Base-by-base conservation (phyloP, 2,329 filamentous ascomycete genomes). In the Aspergillus oerlinghausenensis region DNA sequence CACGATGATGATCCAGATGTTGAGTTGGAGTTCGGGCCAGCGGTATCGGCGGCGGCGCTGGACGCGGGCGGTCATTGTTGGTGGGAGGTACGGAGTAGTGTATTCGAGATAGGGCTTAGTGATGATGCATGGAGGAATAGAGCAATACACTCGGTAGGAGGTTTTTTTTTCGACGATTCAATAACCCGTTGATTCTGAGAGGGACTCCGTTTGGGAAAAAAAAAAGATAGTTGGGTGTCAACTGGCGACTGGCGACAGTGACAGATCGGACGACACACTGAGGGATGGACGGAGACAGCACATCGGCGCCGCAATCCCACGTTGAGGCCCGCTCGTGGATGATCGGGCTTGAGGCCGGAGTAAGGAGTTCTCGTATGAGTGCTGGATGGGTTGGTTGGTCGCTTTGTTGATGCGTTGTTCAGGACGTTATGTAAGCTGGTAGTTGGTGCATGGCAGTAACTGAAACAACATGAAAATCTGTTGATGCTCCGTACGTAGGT, bases 21-120 rank as follows among this genome's bases (percentile, higher is more conserved):
- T 86, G 62, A 88, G 78, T 65, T 86, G 84, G 50, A 82, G 75
- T 70, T 87, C 84, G 2, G 84, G 84, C 84, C 84, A 88, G 74
- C 80, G 82, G 75, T 86, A 87, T 65, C 80, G 73, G 21, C 75
- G 73, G 29, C 70, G 71, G 49, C 67, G 68, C 56, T 72, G 65
- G 55, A 67, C 57, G 45, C 69, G 60, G 42, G 71, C 61, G 45
- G 70, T 64, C 70, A 74, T 76, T 58, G 19, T 47, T 61, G 42
- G n/a, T 45, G 42, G n/a, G 21, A 19, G 26, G 28, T 29, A 4
- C 2, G 21, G 21, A 23, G 21, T 23, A 23, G 21, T 23, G 42
- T 45, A 17, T 45, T 38, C 32, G 29, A 38, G 32, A 38, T 35
- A 17, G 32, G 32, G 6, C 11, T 7, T 17, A 38, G 32, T 14